These are phyloP conservation scores for Nicotiana knightiana DNA, from an alignment of 257 asterid species.

Conservation along the genomic window DNA sequence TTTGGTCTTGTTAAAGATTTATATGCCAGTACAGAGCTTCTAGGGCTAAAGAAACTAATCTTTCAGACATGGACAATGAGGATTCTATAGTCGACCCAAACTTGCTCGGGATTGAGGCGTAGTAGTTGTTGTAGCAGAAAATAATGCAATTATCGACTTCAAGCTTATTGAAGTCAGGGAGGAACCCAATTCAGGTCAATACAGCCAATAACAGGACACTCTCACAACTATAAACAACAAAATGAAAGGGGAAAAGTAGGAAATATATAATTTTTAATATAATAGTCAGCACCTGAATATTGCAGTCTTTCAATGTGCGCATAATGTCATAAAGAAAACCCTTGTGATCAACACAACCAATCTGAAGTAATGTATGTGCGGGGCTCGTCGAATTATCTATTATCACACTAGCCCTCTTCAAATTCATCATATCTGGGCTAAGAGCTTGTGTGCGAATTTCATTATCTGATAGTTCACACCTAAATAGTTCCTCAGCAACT, in stretches of 20 bases:
- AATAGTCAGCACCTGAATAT: constrained; percentile 45
- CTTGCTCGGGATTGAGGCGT: neutral
- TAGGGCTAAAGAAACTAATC: neutral
- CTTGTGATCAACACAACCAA: constrained; percentile 68
- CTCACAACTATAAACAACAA: neutral
- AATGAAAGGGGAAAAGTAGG: neutral
- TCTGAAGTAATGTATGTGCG: constrained; percentile 86
- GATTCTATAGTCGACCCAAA: neutral
- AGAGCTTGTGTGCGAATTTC: constrained; percentile 60
- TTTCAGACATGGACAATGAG: neutral
- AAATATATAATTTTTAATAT: neutral
- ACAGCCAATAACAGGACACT: neutral
- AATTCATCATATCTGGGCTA: constrained; percentile 49
- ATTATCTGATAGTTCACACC: constrained; percentile 47
- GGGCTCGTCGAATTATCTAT: constrained; percentile 76
- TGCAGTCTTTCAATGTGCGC: constrained; percentile 69
- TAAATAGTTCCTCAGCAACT: constrained; percentile 58
- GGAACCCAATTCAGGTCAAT: neutral
- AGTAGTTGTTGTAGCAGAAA: neutral
- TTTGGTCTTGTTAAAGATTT: neutral
- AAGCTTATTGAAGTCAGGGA: neutral
- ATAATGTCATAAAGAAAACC: constrained; percentile 78
- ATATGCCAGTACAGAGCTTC: neutral
- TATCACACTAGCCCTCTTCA: constrained; percentile 52
- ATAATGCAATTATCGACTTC: neutral